Conservation (phyloP, 2,329 filamentous ascomycete genomes). For the Colletotrichum brevisporum region DNA sequence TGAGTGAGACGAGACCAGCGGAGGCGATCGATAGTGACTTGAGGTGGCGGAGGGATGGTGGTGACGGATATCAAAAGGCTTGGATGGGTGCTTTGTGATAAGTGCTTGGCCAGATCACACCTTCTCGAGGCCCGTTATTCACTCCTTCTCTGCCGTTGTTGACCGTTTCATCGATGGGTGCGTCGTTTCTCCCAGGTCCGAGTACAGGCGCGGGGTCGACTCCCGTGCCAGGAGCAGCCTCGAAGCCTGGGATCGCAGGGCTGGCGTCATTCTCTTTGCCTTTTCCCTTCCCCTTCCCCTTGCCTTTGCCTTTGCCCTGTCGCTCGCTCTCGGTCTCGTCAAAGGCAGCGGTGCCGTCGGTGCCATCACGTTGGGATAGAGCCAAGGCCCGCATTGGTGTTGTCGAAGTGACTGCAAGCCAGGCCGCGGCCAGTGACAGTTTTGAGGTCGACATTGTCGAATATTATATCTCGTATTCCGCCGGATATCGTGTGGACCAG, state of each 20-base stretch:
- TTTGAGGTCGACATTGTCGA: slow-evolving; percentile 27
- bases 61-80: slow-evolving; percentile 1
- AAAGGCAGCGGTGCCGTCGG: background rate
- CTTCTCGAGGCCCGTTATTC: slow-evolving; percentile 15
- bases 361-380: background rate
- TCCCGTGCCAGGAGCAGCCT: background rate
- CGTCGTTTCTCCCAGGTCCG: background rate
- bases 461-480: background rate
- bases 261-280: slow-evolving; percentile 6
- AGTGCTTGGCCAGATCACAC: slow-evolving; percentile 23
- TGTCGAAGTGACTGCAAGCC: slow-evolving; percentile 8
- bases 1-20: background rate
- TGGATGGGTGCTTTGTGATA: slow-evolving; percentile 10
- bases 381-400: slow-evolving; percentile 11
- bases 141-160: slow-evolving; percentile 8
- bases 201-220: slow-evolving; percentile 5
- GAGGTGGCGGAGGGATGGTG: slow-evolving; percentile 2
- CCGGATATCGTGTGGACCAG: slow-evolving; percentile 22
- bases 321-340: slow-evolving; percentile 13
- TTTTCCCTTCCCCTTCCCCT: slow-evolving; percentile 25
- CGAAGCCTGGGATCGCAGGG: slow-evolving; percentile 1
- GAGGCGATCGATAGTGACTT: background rate
- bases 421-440: slow-evolving; percentile 16
- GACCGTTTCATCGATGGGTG: slow-evolving; percentile 6
- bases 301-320: slow-evolving; percentile 18